Percentiles rank a stretch among this genome's conserved stretches.
These are phyloP conservation scores for Elasticomyces elasticus DNA, from an alignment of 495 filamentous ascomycete genomes.

Conservation along the genomic window DNA sequence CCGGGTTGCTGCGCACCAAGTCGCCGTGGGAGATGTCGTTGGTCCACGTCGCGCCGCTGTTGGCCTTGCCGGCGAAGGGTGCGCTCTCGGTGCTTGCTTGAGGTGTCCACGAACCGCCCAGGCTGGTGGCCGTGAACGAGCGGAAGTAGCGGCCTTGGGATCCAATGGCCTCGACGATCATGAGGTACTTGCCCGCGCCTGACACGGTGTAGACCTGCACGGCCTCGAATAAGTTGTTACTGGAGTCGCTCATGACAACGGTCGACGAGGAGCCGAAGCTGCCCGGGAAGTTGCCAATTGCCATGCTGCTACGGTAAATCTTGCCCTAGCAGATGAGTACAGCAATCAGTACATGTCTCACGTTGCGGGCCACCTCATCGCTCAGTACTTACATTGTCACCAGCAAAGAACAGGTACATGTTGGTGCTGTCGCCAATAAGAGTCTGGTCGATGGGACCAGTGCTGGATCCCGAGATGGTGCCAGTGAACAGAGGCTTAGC, in stretches of 20 bases:
- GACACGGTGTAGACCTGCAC: constrained; percentile 52
- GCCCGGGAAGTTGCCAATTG: constrained; percentile 49
- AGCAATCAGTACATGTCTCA: no score
- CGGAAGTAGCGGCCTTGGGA: constrained; percentile 52
- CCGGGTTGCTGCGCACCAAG: constrained; percentile 41
- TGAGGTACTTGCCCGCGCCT: constrained; percentile 45
- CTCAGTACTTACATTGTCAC: no score
- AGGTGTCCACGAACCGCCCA: constrained; percentile 45
- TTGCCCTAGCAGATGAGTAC: no score
- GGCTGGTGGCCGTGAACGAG: constrained; percentile 47
- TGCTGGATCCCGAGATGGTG: constrained; percentile 39
- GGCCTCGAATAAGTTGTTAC: constrained; percentile 51
- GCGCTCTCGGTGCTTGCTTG: constrained; percentile 42
- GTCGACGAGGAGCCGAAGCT: constrained; percentile 43
- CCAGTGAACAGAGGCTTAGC: constrained; percentile 47
- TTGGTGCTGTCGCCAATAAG: constrained; percentile 47
- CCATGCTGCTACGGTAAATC: constrained; percentile 52
- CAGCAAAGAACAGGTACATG: constrained; percentile 58
- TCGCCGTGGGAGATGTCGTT: constrained; percentile 57
- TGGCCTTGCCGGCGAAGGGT: constrained; percentile 53
- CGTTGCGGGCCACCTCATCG: no score
- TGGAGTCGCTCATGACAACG: constrained; percentile 41
- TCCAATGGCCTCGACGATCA: constrained; percentile 56
- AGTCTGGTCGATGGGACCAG: constrained; percentile 49
- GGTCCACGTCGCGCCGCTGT: constrained; percentile 53